Conservation (phyloP, 495 filamentous ascomycete genomes). For the Aspergillus taichungensis region DNA sequence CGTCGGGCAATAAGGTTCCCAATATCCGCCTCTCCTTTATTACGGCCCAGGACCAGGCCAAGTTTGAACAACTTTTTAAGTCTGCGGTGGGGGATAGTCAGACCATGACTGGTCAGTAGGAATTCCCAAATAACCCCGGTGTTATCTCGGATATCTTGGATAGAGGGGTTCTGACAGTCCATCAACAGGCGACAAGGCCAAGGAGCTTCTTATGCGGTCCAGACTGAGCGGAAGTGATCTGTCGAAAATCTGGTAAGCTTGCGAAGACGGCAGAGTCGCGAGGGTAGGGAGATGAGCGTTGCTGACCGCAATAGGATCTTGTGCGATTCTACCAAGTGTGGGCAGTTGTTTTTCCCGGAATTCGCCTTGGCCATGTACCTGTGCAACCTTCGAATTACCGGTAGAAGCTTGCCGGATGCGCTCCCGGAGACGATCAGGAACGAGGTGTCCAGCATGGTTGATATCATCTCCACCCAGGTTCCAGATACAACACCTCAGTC, state of each 20-base stretch:
- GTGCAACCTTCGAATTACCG: slow-evolving; percentile 85
- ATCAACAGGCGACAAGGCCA: slow-evolving; percentile 64
- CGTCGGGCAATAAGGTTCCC: slow-evolving; percentile 61
- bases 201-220: slow-evolving; percentile 79
- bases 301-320: slow-evolving; percentile 54
- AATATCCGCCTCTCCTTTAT: slow-evolving; percentile 93
- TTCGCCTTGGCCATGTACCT: slow-evolving; percentile 99
- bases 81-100: slow-evolving; percentile 82
- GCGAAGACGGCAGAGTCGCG: not conserved
- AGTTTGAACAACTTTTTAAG: slow-evolving; percentile 97
- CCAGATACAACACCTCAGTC: slow-evolving; percentile 59
- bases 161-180: slow-evolving; percentile 14
- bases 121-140: not conserved
- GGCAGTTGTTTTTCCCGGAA: slow-evolving; percentile 94
- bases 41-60: slow-evolving; percentile 89
- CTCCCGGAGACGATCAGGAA: slow-evolving; percentile 85
- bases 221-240: slow-evolving; percentile 73
- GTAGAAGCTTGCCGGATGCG: slow-evolving; percentile 63
- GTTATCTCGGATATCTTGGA: no score
- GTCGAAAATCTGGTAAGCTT: slow-evolving; percentile 73
- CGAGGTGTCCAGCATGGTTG: slow-evolving; percentile 99
- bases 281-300: not conserved
- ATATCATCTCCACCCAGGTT: slow-evolving; percentile 95
- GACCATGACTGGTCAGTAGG: slow-evolving; percentile 64
- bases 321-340: slow-evolving; percentile 95